Conservation (phyloP, 2,329 filamentous ascomycete genomes). For the Elsinoe batatas region DNA sequence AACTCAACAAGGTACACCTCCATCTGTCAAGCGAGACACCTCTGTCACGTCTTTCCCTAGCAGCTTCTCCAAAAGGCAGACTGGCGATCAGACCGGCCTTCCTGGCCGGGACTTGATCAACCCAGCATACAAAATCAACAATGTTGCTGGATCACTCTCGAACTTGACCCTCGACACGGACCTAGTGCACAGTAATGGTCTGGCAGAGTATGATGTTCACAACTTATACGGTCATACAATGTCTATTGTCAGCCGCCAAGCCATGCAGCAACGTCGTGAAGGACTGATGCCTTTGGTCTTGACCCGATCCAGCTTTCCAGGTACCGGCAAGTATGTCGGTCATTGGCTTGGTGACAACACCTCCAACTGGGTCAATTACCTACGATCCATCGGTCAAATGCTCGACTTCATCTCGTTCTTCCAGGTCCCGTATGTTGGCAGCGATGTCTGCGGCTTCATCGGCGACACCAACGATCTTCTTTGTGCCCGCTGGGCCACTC, state of each 20-base stretch:
- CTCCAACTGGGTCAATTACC: constrained; percentile 37
- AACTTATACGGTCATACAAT: constrained; percentile 71
- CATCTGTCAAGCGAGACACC: constrained; percentile 1
- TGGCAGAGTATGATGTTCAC: constrained; percentile 64
- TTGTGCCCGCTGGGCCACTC: constrained; percentile 64
- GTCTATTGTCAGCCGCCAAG: constrained; percentile 53
- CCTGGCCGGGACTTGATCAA: constrained; percentile 53
- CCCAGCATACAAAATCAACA: constrained; percentile 57
- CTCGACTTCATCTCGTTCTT: constrained; percentile 39
- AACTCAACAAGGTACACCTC: constrained; percentile 16
- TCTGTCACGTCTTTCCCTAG: constrained; percentile 16
- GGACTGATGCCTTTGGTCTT: constrained; percentile 58
- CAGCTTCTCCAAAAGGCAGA: constrained; percentile 20
- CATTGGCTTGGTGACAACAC: constrained; percentile 53
- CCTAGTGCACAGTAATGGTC: constrained; percentile 56
- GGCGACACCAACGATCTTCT: constrained; percentile 56
- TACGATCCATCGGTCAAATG: constrained; percentile 33
- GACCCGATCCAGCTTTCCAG: constrained; percentile 66
- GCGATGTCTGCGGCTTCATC: constrained; percentile 68
- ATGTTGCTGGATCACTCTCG: constrained; percentile 42
- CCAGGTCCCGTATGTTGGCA: constrained; percentile 39
- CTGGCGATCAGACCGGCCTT: constrained; percentile 38
- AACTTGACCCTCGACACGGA: constrained; percentile 52
- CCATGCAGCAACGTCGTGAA: constrained; percentile 59
- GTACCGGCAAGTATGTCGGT: constrained; percentile 51